Conservation (phyloP, 805 yeast species). For the Citeromyces matritensis region DNA sequence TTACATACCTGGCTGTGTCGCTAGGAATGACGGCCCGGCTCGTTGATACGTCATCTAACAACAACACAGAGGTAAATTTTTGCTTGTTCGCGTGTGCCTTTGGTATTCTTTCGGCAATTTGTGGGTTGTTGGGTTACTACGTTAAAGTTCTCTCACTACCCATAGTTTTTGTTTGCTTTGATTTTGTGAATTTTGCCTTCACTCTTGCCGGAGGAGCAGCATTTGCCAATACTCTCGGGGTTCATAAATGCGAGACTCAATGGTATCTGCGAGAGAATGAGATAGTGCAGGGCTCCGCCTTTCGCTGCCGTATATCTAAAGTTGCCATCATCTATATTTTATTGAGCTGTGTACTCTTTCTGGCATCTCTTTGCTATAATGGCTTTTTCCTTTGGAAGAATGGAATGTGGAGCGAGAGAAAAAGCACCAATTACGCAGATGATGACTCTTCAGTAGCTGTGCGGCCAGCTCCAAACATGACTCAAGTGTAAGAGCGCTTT, state of each 20-base stretch:
- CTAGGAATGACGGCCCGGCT: constrained; percentile 87
- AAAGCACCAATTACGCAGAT: too few species aligned
- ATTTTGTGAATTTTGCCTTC: constrained; percentile 81
- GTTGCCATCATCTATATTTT: constrained; percentile 69
- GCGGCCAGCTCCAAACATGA: too few species aligned
- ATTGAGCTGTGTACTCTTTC: constrained; percentile 66
- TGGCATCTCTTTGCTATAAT: constrained; percentile 44
- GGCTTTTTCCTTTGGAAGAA: constrained; percentile 31
- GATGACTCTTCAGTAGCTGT: too few species aligned
- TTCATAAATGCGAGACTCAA: constrained; percentile 71
- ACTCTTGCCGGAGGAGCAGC: constrained; percentile 92
- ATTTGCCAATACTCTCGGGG: constrained; percentile 77
- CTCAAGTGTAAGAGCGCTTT: too few species aligned
- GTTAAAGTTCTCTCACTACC: constrained; percentile 81
- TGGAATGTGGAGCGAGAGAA: constrained; percentile 19
- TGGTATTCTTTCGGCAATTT: constrained; percentile 67
- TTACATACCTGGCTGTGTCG: constrained; percentile 59
- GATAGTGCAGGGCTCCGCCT: constrained; percentile 59
- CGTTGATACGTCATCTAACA: constrained; percentile 38
- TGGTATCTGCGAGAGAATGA: constrained; percentile 48
- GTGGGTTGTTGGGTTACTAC: constrained; percentile 67
- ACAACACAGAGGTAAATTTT: constrained; percentile 75
- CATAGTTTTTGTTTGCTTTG: constrained; percentile 53
- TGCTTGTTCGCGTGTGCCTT: constrained; percentile 79
- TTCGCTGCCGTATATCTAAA: constrained; percentile 93